Conservation (phyloP, 345 rosid genomes). For the Syzygium aqueum region DNA sequence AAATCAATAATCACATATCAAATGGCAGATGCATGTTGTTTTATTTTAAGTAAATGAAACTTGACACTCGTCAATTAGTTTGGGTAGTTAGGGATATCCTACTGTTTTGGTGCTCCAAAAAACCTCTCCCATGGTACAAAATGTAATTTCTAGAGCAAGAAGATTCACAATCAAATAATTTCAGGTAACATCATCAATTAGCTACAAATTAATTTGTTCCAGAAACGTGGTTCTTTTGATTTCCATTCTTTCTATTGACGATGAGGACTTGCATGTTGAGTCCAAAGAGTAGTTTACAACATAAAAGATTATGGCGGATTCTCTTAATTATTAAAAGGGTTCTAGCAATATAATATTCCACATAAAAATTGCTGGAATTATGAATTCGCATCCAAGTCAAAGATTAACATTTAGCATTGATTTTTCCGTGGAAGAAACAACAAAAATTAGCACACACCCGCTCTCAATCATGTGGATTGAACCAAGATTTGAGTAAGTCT, state of each 20-base stretch:
- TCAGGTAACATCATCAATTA: background rate
- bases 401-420: background rate
- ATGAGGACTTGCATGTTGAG: background rate
- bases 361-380: background rate
- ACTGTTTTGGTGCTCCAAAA: background rate
- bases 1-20: background rate
- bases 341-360: background rate
- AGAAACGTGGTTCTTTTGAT: background rate
- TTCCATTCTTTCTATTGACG: background rate
- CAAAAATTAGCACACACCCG: background rate
- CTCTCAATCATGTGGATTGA: background rate
- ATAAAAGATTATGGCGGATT: background rate
- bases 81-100: background rate
- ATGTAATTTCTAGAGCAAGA: background rate
- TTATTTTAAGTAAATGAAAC: background rate
- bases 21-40: background rate
- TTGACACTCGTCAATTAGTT: background rate
- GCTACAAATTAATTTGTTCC: background rate
- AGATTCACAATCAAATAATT: background rate
- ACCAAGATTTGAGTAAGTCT: background rate
- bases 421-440: background rate
- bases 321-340: background rate
- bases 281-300: background rate
- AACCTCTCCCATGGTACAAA: background rate
- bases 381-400: background rate